Conservation (phyloP, 176 grass and related monocot species). For the Lolium multiflorum region DNA sequence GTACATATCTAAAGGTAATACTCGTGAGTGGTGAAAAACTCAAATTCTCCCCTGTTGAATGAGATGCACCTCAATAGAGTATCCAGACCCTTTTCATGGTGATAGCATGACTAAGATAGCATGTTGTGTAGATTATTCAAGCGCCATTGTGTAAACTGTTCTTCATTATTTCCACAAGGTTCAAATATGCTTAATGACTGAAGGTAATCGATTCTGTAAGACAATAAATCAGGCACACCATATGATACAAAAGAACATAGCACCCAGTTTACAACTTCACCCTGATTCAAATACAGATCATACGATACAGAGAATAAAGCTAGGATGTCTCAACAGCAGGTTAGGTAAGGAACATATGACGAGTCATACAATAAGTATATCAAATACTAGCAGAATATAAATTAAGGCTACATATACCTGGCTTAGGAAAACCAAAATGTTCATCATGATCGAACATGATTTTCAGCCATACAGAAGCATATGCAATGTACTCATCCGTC, state of each 20-base stretch:
- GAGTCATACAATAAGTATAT: constrained; percentile 7
- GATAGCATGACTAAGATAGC: not conserved
- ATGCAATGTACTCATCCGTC: not conserved
- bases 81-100: not conserved
- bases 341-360: not conserved
- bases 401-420: not conserved
- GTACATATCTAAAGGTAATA: not conserved
- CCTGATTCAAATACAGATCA: constrained; percentile 31
- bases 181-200: not conserved
- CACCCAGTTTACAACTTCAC: not conserved
- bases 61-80: not conserved
- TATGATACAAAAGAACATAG: constrained; percentile 1
- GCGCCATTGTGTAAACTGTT: not conserved
- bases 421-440: constrained; percentile 18
- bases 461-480: not conserved
- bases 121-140: constrained; percentile 11
- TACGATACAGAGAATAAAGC: constrained; percentile 21
- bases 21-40: not conserved
- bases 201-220: not conserved
- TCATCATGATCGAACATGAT: constrained; percentile 10
- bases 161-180: constrained; percentile 19
- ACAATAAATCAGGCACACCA: constrained; percentile 7
- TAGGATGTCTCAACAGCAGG: not conserved
- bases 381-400: constrained; percentile 17
- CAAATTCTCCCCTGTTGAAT: not conserved